Conservation (phyloP, 768 basidiomycete genomes). For the Dacryopinax primogenitus region DNA sequence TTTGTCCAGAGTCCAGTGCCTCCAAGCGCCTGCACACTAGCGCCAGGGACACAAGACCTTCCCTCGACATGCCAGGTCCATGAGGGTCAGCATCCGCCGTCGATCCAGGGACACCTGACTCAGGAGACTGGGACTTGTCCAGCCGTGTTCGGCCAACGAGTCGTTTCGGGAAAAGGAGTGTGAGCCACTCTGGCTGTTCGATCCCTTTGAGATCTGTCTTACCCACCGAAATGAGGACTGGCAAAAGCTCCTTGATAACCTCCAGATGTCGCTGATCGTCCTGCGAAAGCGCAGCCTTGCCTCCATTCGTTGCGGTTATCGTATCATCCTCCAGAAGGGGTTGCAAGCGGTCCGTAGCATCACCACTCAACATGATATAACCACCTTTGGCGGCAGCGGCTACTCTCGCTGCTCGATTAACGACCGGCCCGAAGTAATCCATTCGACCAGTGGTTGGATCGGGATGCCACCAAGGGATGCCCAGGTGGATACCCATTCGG, state of each 20-base stretch:
- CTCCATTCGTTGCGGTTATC: not conserved
- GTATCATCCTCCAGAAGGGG: slow-evolving; percentile 21
- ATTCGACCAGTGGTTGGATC: slow-evolving; percentile 88
- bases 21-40: slow-evolving; percentile 67
- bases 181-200: slow-evolving; percentile 77
- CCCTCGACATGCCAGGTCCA: slow-evolving; percentile 10
- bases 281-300: slow-evolving; percentile 15
- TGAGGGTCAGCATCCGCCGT: slow-evolving; percentile 20
- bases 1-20: slow-evolving; percentile 48
- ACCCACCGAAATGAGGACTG: slow-evolving; percentile 62
- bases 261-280: slow-evolving; percentile 38
- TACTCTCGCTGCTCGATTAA: slow-evolving; percentile 84
- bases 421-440: slow-evolving; percentile 97
- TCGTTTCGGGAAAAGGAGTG: slow-evolving; percentile 66
- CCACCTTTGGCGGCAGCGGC: slow-evolving; percentile 74
- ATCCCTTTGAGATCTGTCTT: slow-evolving; percentile 90
- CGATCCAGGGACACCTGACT: slow-evolving; percentile 7
- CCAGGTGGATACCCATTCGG: slow-evolving; percentile 96
- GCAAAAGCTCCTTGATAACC: slow-evolving; percentile 57
- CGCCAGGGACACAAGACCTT: slow-evolving; percentile 61
- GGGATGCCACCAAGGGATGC: slow-evolving; percentile 73
- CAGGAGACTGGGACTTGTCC: not conserved
- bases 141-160: slow-evolving; percentile 59
- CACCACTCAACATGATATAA: slow-evolving; percentile 82
- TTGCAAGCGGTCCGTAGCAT: slow-evolving; percentile 59